These are phyloP conservation scores for Neofusicoccum umdonicola DNA, from an alignment of 2,329 filamentous ascomycete genomes.

Conservation along the genomic window DNA sequence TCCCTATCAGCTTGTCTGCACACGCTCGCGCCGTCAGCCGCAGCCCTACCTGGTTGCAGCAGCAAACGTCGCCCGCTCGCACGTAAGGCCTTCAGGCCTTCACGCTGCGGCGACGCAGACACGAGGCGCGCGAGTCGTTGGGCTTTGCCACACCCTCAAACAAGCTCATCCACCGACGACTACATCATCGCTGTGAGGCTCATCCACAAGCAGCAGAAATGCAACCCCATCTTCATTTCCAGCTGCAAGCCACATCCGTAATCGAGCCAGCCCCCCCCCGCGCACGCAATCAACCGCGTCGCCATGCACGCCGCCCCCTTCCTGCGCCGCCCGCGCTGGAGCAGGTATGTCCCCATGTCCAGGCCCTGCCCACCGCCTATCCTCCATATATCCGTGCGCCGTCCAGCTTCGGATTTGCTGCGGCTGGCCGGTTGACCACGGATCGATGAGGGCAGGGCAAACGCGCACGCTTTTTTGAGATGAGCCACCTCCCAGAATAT, in stretches of 20 bases:
- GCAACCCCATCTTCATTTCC: not conserved
- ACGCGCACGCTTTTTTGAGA: not conserved
- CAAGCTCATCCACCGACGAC: not conserved
- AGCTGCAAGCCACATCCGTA: conserved; percentile 8
- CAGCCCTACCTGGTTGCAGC: not conserved
- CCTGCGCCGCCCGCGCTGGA: not conserved
- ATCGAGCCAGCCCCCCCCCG: not conserved
- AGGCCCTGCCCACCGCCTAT: not conserved
- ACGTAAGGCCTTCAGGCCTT: not conserved
- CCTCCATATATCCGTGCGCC: not conserved
- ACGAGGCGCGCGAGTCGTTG: not conserved
- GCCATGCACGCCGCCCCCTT: not conserved
- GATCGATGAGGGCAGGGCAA: not conserved
- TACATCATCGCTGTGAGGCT: conserved; percentile 2
- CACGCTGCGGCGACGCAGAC: not conserved
- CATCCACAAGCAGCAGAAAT: not conserved
- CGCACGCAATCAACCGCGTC: conserved; percentile 4
- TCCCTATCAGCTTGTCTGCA: not conserved
- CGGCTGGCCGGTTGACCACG: not conserved
- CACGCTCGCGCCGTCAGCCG: not conserved
- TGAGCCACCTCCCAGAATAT: conserved; percentile 1
- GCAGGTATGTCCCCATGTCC: not conserved
- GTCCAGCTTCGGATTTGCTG: not conserved
- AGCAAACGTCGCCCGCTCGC: not conserved
- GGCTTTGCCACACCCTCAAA: not conserved